phyloP scores from a whole-genome alignment of 352 stramenopile genomes.

The Phytophthora fragariaefolia region DNA sequence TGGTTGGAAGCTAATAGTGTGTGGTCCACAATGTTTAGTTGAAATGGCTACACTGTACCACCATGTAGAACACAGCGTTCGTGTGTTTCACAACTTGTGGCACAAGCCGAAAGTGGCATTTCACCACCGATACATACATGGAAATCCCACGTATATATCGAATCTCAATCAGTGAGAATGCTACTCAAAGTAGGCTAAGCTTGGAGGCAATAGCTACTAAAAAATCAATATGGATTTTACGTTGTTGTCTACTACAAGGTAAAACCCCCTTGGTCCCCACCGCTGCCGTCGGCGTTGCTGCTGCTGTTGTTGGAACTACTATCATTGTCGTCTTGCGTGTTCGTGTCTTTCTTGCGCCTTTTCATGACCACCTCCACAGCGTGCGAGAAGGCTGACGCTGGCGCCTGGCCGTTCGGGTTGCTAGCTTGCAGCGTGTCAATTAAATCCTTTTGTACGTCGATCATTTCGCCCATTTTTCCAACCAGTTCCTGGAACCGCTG shows the following conservation, averaged over 20 bases:
- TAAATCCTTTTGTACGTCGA: slow-evolving; percentile 74
- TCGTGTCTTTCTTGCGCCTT: slow-evolving; percentile 49
- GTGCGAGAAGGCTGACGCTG: slow-evolving; percentile 40
- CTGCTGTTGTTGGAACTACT: slow-evolving; percentile 2
- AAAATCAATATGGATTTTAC: not conserved
- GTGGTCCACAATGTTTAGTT: slow-evolving; percentile 22
- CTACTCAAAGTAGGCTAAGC: too few relatives aligned
- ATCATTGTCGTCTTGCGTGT: slow-evolving; percentile 4
- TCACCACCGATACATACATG: too few relatives aligned
- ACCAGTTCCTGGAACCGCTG: slow-evolving; percentile 78
- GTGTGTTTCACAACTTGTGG: too few relatives aligned
- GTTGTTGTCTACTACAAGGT: slow-evolving; percentile 30
- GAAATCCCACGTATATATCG: too few relatives aligned
- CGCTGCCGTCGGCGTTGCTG: slow-evolving; percentile 1
- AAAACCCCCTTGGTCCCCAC: slow-evolving; percentile 13
- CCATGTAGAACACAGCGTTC: too few relatives aligned
- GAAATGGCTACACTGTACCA: not conserved
- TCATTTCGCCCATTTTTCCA: slow-evolving; percentile 77
- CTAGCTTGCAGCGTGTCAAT: slow-evolving; percentile 64
- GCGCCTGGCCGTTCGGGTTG: slow-evolving; percentile 41
- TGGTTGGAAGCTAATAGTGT: slow-evolving; percentile 25
- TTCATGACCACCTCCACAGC: slow-evolving; percentile 48
- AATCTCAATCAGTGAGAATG: too few relatives aligned
- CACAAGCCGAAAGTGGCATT: too few relatives aligned
- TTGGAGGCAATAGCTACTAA: too few relatives aligned